Evolutionary conservation across 75 land plant species (phyloP).

Genomic region (Picea sitchensis): DNA sequence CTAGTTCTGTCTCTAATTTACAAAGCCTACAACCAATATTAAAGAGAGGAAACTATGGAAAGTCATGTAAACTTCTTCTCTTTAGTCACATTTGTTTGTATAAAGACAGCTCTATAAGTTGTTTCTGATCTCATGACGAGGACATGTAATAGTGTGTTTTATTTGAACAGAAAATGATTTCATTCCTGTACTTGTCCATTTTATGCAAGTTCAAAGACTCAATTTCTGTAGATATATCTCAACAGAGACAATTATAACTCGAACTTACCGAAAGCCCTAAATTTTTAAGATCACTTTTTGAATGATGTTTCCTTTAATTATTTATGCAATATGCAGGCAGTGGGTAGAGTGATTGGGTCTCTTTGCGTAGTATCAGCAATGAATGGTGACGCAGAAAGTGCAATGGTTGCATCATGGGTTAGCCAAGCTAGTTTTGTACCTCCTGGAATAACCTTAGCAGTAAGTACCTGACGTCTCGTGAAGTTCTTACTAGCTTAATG

Average conservation of each 20-base stretch:
- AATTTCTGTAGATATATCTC: neutral
- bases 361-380: conserved; percentile 47
- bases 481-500: neutral
- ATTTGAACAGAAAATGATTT: conserved; percentile 4
- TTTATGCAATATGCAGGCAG: conserved; percentile 28
- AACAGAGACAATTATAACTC: neutral
- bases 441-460: conserved; percentile 48
- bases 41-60: neutral
- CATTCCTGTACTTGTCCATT: neutral
- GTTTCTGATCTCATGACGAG: neutral
- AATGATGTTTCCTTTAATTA: neutral
- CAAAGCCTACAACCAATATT: neutral
- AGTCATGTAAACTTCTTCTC: neutral
- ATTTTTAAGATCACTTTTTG: neutral
- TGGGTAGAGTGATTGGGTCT: conserved; percentile 49
- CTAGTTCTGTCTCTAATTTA: neutral
- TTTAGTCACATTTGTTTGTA: neutral
- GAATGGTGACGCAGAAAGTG: conserved; percentile 51
- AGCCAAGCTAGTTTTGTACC: conserved; percentile 61
- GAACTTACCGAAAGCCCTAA: neutral
- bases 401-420: conserved; percentile 59
- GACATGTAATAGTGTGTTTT: neutral
- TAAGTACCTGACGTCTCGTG: conserved; percentile 10
- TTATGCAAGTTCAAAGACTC: neutral
- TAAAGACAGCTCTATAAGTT: neutral